These are phyloP conservation scores for Yarrowia galli DNA, from an alignment of 1,139 yeast species.

Conservation along the genomic window DNA sequence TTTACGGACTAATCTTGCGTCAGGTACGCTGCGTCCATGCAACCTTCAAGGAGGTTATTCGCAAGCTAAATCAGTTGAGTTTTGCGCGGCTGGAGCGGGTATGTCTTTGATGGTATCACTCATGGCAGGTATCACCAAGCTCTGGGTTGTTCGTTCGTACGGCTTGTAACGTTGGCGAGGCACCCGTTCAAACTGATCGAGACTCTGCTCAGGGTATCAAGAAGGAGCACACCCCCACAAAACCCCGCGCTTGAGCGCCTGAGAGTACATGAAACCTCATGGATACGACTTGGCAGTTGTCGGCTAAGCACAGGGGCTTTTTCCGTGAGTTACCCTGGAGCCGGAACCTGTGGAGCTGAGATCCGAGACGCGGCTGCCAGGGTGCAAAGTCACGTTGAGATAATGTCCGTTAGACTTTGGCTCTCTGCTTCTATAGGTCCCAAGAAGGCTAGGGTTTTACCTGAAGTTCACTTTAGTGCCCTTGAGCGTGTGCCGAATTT, in stretches of 20 bases:
- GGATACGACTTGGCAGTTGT: slow-evolving; percentile 8
- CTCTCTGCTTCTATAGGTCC: not conserved
- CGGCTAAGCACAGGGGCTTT: slow-evolving; percentile 13
- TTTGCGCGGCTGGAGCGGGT: slow-evolving; percentile 17
- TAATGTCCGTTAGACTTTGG: slow-evolving; percentile 11
- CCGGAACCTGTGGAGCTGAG: not conserved
- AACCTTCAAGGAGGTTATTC: slow-evolving; percentile 16
- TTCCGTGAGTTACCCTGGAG: slow-evolving; percentile 31
- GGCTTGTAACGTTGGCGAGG: not conserved
- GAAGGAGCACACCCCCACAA: not conserved
- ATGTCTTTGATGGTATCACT: not conserved
- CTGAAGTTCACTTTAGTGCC: not conserved
- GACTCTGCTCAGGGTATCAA: too few species aligned
- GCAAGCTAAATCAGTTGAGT: slow-evolving; percentile 7
- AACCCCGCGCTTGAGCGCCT: not conserved
- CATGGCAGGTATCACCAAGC: not conserved
- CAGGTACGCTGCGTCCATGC: not conserved
- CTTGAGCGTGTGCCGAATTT: slow-evolving; percentile 20
- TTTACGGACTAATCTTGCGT: slow-evolving; percentile 29
- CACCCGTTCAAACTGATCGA: too few species aligned
- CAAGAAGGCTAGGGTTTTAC: slow-evolving; percentile 18
- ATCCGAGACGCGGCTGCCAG: not conserved
- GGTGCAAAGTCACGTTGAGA: slow-evolving; percentile 23
- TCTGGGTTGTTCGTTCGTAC: not conserved
- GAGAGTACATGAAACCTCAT: not conserved